These are phyloP conservation scores for Globisporangium perplexum DNA, from an alignment of 352 stramenopile genomes.

Conservation along the genomic window DNA sequence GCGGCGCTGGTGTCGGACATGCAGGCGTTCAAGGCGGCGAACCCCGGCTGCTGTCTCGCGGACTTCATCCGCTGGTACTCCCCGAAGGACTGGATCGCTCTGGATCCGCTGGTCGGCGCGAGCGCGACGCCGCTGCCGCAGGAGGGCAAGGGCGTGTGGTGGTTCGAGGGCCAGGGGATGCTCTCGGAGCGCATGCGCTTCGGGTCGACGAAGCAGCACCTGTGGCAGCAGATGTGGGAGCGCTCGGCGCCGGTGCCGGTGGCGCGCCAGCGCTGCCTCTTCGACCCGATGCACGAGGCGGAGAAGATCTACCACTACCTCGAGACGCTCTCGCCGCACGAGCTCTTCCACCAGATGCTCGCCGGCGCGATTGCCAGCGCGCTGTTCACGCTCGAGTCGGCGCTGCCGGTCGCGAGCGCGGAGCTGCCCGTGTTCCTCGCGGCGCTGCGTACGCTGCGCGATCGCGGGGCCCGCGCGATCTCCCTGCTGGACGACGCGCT, in stretches of 20 bases:
- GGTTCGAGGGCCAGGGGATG: slow-evolving; percentile 22
- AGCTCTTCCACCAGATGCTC: slow-evolving; percentile 81
- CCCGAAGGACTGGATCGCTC: slow-evolving; percentile 70
- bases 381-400: slow-evolving; percentile 48
- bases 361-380: slow-evolving; percentile 50
- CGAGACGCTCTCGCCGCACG: slow-evolving; percentile 68
- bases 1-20: slow-evolving; percentile 72
- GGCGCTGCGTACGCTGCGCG: background rate
- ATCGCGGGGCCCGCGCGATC: slow-evolving; percentile 40
- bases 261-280: slow-evolving; percentile 61
- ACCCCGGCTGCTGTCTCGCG: slow-evolving; percentile 50
- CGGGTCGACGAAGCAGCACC: slow-evolving; percentile 33
- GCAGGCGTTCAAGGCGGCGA: slow-evolving; percentile 84
- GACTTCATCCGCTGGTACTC: slow-evolving; percentile 86
- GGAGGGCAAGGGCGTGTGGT: background rate
- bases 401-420: slow-evolving; percentile 21
- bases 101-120: slow-evolving; percentile 13
- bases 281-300: slow-evolving; percentile 65
- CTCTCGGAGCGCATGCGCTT: slow-evolving; percentile 72
- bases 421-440: background rate
- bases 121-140: background rate
- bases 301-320: slow-evolving; percentile 83
- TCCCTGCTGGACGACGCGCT: slow-evolving; percentile 55
- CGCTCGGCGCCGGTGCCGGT: slow-evolving; percentile 36
- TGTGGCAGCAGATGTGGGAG: slow-evolving; percentile 81